Conservation (phyloP, 306 rosid genomes). For the Trifolium fragiferum region DNA sequence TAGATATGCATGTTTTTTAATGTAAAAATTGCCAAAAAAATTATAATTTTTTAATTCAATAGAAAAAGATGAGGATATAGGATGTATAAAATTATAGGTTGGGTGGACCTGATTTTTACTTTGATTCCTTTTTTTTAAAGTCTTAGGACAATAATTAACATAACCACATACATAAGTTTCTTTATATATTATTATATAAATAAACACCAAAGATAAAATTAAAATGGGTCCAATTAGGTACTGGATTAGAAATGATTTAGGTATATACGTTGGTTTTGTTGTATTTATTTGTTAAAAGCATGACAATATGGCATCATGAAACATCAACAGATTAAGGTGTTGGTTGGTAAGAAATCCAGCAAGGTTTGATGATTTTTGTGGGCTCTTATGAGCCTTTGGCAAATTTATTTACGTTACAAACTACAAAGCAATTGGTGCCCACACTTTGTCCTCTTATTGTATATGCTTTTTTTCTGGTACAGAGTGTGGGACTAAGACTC, state of each 20-base stretch:
- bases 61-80: constrained; percentile 17
- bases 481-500: constrained; percentile 47
- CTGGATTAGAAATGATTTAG: constrained; percentile 38
- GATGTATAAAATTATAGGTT: constrained; percentile 15
- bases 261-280: constrained; percentile 49
- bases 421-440: constrained; percentile 43
- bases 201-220: constrained; percentile 4
- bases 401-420: constrained; percentile 34
- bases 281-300: constrained; percentile 40
- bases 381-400: constrained; percentile 37
- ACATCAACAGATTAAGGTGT: constrained; percentile 53
- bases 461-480: constrained; percentile 45
- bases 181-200: background rate
- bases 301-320: constrained; percentile 34
- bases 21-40: background rate
- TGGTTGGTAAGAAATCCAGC: constrained; percentile 67
- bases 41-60: background rate
- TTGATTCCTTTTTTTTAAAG: constrained; percentile 8
- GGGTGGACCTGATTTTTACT: constrained; percentile 34
- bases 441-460: constrained; percentile 48
- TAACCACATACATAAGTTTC: constrained; percentile 11
- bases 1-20: background rate
- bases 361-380: constrained; percentile 39
- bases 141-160: constrained; percentile 23
- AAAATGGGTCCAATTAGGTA: constrained; percentile 7